Evolutionary conservation across 2,329 filamentous ascomycete species (phyloP).

Genomic region (Aspergillus tanneri): DNA sequence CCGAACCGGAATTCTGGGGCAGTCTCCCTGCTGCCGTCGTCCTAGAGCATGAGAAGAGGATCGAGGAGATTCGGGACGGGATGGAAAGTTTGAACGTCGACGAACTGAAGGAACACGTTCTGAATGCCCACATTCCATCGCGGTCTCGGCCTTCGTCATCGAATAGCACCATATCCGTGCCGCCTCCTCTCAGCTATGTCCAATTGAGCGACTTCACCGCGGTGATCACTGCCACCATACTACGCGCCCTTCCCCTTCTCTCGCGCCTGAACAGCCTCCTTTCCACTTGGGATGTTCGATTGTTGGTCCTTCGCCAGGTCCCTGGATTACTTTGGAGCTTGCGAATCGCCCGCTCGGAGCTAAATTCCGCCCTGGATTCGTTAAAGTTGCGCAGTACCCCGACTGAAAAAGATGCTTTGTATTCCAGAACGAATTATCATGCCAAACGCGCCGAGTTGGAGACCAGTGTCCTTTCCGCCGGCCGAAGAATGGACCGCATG

Average conservation of each 20-base stretch:
- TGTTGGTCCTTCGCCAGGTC: constrained; percentile 71
- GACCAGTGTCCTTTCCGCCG: constrained; percentile 67
- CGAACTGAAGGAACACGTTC: constrained; percentile 83
- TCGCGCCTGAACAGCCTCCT: constrained; percentile 72
- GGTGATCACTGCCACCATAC: constrained; percentile 82
- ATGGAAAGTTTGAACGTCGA: constrained; percentile 53
- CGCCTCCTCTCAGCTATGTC: constrained; percentile 54
- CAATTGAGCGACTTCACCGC: constrained; percentile 87
- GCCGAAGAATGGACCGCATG: constrained; percentile 75
- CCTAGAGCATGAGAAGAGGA: constrained; percentile 65
- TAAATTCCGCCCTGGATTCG: constrained; percentile 35
- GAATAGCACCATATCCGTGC: constrained; percentile 45
- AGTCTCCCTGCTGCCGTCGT: constrained; percentile 67
- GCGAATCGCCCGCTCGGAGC: constrained; percentile 36
- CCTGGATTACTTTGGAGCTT: constrained; percentile 68
- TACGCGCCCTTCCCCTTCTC: constrained; percentile 82
- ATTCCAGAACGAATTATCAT: constrained; percentile 42
- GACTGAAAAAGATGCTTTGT: constrained; percentile 26
- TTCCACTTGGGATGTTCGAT: constrained; percentile 72
- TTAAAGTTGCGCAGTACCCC: constrained; percentile 28
- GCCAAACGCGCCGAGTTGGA: constrained; percentile 58
- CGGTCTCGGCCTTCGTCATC: constrained; percentile 55
- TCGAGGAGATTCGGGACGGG: constrained; percentile 66
- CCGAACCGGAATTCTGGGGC: constrained; percentile 60
- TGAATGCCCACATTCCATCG: constrained; percentile 73